Evolutionary conservation across 2,329 filamentous ascomycete genomes (phyloP).

Genomic region (Tolypocladium tropicale): DNA sequence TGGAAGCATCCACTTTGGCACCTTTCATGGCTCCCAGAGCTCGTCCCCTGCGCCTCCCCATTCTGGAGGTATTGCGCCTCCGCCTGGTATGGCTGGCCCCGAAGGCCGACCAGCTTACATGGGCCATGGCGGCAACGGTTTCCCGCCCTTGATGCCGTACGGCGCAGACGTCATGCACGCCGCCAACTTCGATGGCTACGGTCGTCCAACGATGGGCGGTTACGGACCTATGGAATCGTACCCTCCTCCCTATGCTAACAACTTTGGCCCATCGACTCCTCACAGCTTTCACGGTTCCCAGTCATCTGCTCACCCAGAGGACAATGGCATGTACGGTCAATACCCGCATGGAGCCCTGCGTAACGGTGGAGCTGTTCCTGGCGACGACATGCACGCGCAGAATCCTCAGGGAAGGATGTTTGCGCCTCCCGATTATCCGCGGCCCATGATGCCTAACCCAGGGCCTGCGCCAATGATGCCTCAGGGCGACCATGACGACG

Average conservation of each 20-base stretch:
- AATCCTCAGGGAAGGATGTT: slow-evolving; percentile 20
- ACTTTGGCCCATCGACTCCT: slow-evolving; percentile 44
- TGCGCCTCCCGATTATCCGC: slow-evolving; percentile 17
- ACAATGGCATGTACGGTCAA: slow-evolving; percentile 30
- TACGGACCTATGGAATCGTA: slow-evolving; percentile 25
- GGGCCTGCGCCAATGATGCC: slow-evolving; percentile 16
- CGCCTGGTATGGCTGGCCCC: slow-evolving; percentile 31
- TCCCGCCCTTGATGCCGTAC: slow-evolving; percentile 26
- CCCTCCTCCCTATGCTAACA: slow-evolving; percentile 19
- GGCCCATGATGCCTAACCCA: slow-evolving; percentile 20
- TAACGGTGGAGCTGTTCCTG: slow-evolving; percentile 20
- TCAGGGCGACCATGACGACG: slow-evolving; percentile 22
- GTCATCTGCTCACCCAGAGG: slow-evolving; percentile 38
- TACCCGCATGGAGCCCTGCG: slow-evolving; percentile 26
- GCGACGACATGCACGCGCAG: slow-evolving; percentile 19
- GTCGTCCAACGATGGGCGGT: slow-evolving; percentile 23
- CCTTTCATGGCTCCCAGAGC: slow-evolving; percentile 42
- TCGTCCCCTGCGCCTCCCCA: slow-evolving; percentile 46
- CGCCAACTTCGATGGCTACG: slow-evolving; percentile 25
- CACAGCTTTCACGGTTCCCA: slow-evolving; percentile 55
- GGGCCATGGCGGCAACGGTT: slow-evolving; percentile 21
- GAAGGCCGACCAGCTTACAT: slow-evolving; percentile 24
- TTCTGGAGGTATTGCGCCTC: slow-evolving; percentile 36
- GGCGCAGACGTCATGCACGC: slow-evolving; percentile 23
- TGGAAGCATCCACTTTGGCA: slow-evolving; percentile 46